Conservation (phyloP, 352 stramenopile species). For the Pythium folliculosum region DNA sequence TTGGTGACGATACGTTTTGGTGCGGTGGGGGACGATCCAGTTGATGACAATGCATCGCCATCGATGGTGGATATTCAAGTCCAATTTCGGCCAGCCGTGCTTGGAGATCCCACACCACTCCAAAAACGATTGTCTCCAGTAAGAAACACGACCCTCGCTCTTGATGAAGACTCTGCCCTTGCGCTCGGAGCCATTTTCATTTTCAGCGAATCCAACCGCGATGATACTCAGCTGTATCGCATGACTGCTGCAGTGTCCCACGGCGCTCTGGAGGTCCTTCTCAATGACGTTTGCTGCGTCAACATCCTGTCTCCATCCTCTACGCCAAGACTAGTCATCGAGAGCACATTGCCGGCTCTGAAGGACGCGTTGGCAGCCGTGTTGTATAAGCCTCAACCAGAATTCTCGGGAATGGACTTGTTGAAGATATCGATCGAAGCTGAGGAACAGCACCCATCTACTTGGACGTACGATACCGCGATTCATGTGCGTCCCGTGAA, state of each 20-base stretch:
- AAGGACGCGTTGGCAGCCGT: constrained; percentile 1
- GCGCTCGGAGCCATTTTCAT: not conserved
- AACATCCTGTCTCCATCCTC: constrained; percentile 5
- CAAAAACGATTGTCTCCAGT: not conserved
- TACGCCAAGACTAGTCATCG: constrained; percentile 3
- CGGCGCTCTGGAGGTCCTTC: constrained; percentile 3
- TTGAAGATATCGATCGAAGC: constrained; percentile 2
- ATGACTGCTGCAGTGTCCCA: constrained; percentile 4
- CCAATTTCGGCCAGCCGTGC: not conserved
- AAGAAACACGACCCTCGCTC: not conserved
- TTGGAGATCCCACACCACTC: not conserved
- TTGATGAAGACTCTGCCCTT: constrained; percentile 7
- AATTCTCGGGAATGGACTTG: constrained; percentile 26
- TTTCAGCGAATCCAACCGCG: not conserved
- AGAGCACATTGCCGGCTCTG: constrained; percentile 16
- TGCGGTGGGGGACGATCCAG: not conserved
- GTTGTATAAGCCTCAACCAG: constrained; percentile 19
- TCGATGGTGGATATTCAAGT: constrained; percentile 6
- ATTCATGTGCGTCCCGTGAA: constrained; percentile 25
- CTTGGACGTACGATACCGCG: not conserved
- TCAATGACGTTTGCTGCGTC: constrained; percentile 16
- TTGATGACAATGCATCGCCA: not conserved
- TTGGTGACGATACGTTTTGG: not conserved
- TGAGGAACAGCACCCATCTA: not conserved
- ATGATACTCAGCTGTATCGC: constrained; percentile 1